phyloP scores from a whole-genome alignment of 305 asterid species.

The Fraxinus greggii region DNA sequence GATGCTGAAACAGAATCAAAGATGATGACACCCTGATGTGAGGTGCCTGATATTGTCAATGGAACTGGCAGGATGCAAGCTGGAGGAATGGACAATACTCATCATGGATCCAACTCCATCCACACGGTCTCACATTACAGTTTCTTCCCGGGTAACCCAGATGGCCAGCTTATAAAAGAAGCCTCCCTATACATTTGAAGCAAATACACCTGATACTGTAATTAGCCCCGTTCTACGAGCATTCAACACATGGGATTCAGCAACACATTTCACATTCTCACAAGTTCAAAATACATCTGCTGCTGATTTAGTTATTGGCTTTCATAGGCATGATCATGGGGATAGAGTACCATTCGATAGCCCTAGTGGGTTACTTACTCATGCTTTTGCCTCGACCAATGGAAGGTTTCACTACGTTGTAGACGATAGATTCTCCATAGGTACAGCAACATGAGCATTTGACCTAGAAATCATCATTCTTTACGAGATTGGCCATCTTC shows the following conservation, averaged over 20 bases:
- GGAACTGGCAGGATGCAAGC: slow-evolving; percentile 20
- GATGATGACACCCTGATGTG: slow-evolving; percentile 16
- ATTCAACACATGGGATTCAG: slow-evolving; percentile 4
- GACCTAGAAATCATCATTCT: too few relatives aligned
- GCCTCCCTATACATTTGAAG: slow-evolving; percentile 1
- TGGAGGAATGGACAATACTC: not conserved
- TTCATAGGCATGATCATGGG: not conserved
- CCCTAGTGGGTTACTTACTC: too few relatives aligned
- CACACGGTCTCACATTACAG: slow-evolving; percentile 10
- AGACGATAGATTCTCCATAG: too few relatives aligned
- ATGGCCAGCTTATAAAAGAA: slow-evolving; percentile 2
- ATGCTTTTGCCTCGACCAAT: too few relatives aligned
- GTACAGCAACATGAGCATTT: too few relatives aligned
- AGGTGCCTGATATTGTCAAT: slow-evolving; percentile 31
- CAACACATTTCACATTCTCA: not conserved
- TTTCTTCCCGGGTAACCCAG: not conserved
- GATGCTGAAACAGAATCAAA: slow-evolving; percentile 17
- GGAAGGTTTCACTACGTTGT: too few relatives aligned
- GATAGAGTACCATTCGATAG: too few relatives aligned
- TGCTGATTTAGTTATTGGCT: slow-evolving; percentile 7
- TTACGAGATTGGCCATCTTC: too few relatives aligned
- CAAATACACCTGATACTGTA: not conserved
- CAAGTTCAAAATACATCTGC: not conserved
- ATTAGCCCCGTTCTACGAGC: not conserved
- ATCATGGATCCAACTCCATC: slow-evolving; percentile 3